Evolutionary conservation across 371 early-diverging fungal genomes (phyloP).

Genomic region (Mortierella sp.): DNA sequence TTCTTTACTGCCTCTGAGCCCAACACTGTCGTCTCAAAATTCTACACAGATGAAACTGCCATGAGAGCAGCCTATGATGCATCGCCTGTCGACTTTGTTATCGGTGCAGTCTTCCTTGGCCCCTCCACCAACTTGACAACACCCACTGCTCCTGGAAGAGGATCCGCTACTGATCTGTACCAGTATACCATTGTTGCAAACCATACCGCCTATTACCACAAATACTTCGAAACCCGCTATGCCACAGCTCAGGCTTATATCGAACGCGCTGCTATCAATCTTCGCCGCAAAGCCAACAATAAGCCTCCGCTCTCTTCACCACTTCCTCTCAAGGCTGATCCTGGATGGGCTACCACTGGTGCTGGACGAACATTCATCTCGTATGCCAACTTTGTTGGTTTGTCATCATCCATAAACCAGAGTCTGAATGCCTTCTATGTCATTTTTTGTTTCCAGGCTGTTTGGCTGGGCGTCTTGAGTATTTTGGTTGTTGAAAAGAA

Average conservation of each 20-base stretch:
- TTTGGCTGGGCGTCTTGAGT: slow-evolving; percentile 49
- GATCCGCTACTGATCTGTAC: slow-evolving; percentile 19
- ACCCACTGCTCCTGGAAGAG: slow-evolving; percentile 14
- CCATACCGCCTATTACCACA: slow-evolving; percentile 35
- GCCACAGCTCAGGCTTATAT: slow-evolving; percentile 59
- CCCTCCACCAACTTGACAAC: slow-evolving; percentile 40
- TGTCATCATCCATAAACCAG: slow-evolving; percentile 36
- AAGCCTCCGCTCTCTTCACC: slow-evolving; percentile 57
- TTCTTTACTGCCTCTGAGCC: slow-evolving; percentile 59
- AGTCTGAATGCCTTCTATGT: slow-evolving; percentile 54
- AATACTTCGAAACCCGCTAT: slow-evolving; percentile 40
- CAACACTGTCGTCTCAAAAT: slow-evolving; percentile 32
- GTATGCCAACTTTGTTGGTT: slow-evolving; percentile 50
- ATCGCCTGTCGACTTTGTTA: slow-evolving; percentile 55
- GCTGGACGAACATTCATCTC: slow-evolving; percentile 50
- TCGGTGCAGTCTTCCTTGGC: slow-evolving; percentile 55
- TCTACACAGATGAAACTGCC: slow-evolving; percentile 40
- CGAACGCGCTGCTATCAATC: slow-evolving; percentile 60
- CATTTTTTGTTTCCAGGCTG: slow-evolving; percentile 57
- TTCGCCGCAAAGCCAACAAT: slow-evolving; percentile 50
- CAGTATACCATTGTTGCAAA: slow-evolving; percentile 57
- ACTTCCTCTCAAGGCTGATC: slow-evolving; percentile 37
- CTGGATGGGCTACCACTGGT: slow-evolving; percentile 22
- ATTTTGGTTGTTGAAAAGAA: slow-evolving; percentile 52
- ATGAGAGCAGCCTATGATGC: slow-evolving; percentile 45